A percentile compares a stretch with the other conserved stretches of the same genome.
Conservation (phyloP, 257 asterid genomes). For the Solanum clarkiae region DNA sequence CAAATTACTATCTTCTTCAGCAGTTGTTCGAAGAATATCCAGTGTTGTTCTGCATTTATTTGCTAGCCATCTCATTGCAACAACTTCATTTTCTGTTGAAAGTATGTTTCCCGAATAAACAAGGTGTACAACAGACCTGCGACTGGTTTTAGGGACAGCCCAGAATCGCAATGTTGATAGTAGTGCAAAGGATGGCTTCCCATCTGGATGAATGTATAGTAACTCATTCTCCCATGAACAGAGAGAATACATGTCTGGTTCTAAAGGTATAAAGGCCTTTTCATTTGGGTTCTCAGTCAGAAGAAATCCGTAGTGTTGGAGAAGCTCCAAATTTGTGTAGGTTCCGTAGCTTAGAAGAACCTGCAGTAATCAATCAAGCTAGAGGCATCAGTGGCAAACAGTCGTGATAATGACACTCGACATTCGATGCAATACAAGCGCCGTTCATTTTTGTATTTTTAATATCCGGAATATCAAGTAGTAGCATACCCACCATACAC, state of each 20-base stretch:
- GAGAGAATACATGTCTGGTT: conserved; percentile 49
- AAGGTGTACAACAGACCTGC: conserved; percentile 39
- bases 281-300: conserved; percentile 67
- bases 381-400: not conserved
- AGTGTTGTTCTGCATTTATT: conserved; percentile 29
- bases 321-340: conserved; percentile 88
- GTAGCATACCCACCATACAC: not conserved
- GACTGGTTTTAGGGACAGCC: conserved; percentile 54
- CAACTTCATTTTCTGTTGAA: conserved; percentile 48
- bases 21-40: conserved; percentile 26
- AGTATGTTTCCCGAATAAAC: conserved; percentile 49
- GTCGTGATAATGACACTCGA: not conserved
- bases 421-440: not conserved
- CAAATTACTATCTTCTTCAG: conserved; percentile 43
- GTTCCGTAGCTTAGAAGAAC: conserved; percentile 92
- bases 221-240: conserved; percentile 65
- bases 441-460: not conserved
- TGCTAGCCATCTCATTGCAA: conserved; percentile 36
- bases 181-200: conserved; percentile 68
- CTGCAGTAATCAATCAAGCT: conserved; percentile 15
- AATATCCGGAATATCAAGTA: not conserved
- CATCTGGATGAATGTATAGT: conserved; percentile 52
- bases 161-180: conserved; percentile 61
- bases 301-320: conserved; percentile 86
- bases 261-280: conserved; percentile 60